These are phyloP conservation scores for Penicillium roqueforti DNA, from an alignment of 495 filamentous ascomycete genomes.

Conservation along the genomic window DNA sequence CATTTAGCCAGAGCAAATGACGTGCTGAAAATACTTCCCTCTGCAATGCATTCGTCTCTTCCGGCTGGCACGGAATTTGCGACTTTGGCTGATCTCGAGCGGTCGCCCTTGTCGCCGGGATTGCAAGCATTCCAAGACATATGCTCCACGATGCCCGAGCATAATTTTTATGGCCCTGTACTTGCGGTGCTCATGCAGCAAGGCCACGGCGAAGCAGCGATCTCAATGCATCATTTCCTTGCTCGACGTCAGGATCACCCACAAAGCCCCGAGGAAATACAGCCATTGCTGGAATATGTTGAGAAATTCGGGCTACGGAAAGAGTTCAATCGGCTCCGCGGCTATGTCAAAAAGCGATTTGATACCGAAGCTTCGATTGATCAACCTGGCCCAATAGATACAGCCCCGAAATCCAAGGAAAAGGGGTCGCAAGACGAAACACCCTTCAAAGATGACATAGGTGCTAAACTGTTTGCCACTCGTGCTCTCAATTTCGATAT, in stretches of 20 bases:
- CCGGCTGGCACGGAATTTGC: slow-evolving; percentile 4
- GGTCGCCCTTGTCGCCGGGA: slow-evolving; percentile 14
- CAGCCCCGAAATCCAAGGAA: neutral
- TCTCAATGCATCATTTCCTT: slow-evolving; percentile 58
- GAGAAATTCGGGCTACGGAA: slow-evolving; percentile 28
- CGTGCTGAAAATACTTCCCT: slow-evolving; percentile 33
- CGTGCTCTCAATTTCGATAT: slow-evolving; percentile 59
- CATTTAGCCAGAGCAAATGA: slow-evolving; percentile 30
- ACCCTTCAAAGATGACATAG: slow-evolving; percentile 53
- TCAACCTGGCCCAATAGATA: neutral
- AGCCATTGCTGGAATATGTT: slow-evolving; percentile 41
- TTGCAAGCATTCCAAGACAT: slow-evolving; percentile 45
- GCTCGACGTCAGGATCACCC: slow-evolving; percentile 49
- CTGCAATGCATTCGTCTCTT: slow-evolving; percentile 17
- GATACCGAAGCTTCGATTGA: slow-evolving; percentile 1
- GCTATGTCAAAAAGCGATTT: slow-evolving; percentile 26
- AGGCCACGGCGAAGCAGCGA: slow-evolving; percentile 47
- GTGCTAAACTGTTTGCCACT: slow-evolving; percentile 70
- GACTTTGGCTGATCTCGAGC: neutral
- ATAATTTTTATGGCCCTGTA: slow-evolving; percentile 56
- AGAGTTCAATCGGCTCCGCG: slow-evolving; percentile 20
- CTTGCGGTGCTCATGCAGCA: slow-evolving; percentile 53
- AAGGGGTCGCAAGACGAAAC: slow-evolving; percentile 21
- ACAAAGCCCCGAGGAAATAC: slow-evolving; percentile 27
- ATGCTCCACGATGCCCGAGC: slow-evolving; percentile 38